Evolutionary conservation across 1,284 basidiomycete species (phyloP).

Genomic region (Sporisorium sorghi): DNA sequence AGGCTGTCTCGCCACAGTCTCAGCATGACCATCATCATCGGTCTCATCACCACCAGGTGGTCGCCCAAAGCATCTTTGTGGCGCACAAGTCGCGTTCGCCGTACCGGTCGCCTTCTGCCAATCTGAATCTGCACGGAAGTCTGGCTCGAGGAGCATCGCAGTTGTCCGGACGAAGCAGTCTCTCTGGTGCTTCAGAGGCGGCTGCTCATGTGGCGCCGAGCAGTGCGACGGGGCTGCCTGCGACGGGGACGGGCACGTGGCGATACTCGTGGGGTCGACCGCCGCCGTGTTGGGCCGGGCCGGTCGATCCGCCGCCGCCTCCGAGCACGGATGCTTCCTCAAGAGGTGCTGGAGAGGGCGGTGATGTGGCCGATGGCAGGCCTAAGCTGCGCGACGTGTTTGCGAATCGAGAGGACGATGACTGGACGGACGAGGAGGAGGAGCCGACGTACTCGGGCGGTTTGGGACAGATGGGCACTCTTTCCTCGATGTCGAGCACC

Average conservation of each 20-base stretch:
- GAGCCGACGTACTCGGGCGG: constrained; percentile 57
- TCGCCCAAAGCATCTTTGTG: constrained; percentile 56
- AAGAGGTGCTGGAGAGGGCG: not conserved
- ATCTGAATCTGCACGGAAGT: constrained; percentile 47
- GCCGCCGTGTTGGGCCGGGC: constrained; percentile 62
- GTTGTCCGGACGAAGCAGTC: not conserved
- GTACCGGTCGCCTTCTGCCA: constrained; percentile 63
- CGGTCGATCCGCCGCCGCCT: constrained; percentile 55
- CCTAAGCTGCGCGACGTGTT: constrained; percentile 62
- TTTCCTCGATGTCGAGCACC: constrained; percentile 18
- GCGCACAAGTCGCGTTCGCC: constrained; percentile 61
- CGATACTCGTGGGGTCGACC: constrained; percentile 62
- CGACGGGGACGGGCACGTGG: constrained; percentile 55
- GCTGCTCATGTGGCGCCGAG: constrained; percentile 1
- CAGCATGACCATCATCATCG: constrained; percentile 1
- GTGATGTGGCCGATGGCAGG: not conserved
- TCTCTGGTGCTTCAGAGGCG: not conserved
- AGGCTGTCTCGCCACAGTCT: constrained; percentile 4
- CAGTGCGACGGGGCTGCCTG: constrained; percentile 22
- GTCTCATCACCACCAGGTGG: constrained; percentile 21
- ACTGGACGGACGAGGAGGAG: constrained; percentile 65
- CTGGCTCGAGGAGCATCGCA: constrained; percentile 23
- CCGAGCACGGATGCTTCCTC: not conserved
- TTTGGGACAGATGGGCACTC: constrained; percentile 56
- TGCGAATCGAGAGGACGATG: constrained; percentile 54